phyloP scores from a whole-genome alignment of 495 filamentous ascomycete species.

The Lichenothelia convexa region DNA sequence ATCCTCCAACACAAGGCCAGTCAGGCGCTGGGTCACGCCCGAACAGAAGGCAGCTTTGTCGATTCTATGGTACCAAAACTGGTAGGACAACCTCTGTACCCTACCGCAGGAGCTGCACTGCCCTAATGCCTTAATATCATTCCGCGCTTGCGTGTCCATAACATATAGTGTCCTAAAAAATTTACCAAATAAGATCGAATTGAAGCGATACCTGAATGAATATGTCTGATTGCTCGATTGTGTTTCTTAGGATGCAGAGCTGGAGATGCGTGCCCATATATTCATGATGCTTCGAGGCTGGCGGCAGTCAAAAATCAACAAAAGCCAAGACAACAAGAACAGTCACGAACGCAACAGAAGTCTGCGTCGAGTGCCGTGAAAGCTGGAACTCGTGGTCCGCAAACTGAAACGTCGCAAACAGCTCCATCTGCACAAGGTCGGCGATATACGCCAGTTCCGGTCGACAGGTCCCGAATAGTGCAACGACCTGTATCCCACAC shows the following conservation, averaged over 20 bases:
- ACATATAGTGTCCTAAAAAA: too few relatives aligned
- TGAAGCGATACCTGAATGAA: too few relatives aligned
- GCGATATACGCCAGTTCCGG: constrained; percentile 6
- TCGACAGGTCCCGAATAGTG: constrained; percentile 31
- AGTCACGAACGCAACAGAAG: neutral
- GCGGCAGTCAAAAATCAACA: neutral
- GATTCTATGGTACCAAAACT: constrained; percentile 14
- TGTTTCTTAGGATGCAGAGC: constrained; percentile 21
- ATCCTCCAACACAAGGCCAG: too few relatives aligned
- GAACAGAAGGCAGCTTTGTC: constrained; percentile 12
- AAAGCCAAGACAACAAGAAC: too few relatives aligned
- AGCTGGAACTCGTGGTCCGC: too few relatives aligned
- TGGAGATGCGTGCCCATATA: constrained; percentile 18
- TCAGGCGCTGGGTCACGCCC: constrained; percentile 5
- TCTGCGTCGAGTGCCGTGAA: neutral
- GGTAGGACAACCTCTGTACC: too few relatives aligned
- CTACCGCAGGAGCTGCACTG: too few relatives aligned
- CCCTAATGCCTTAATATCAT: too few relatives aligned
- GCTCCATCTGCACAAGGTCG: constrained; percentile 2
- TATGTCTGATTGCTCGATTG: neutral
- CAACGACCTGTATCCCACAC: constrained; percentile 45
- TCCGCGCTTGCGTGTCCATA: too few relatives aligned
- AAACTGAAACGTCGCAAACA: too few relatives aligned
- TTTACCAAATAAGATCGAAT: too few relatives aligned
- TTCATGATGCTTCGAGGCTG: constrained; percentile 7